Evolutionary conservation across 352 stramenopile species (phyloP), one percentile per base, ranked within the genome.

Genomic region (Elongisporangium prolatum): DNA sequence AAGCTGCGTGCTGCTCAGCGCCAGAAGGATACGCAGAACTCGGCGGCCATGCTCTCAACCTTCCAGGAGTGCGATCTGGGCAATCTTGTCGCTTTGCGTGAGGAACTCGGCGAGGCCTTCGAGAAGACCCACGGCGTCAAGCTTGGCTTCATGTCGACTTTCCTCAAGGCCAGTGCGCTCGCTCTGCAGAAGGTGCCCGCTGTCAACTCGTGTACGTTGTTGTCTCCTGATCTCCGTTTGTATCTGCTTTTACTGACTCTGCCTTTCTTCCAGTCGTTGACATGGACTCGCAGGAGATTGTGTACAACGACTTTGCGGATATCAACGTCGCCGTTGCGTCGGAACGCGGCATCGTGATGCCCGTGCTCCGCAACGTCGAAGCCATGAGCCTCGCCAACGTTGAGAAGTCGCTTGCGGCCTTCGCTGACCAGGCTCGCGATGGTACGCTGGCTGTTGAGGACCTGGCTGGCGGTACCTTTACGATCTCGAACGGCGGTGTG

Each of bases 21-120:
- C 50, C 84, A 99, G 52, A 99, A 99, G 72, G 97, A 98, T 65
- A 96, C 96, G 25, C 97, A 99, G 84, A 99, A 99, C 77, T 96
- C 91, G 21, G 95, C 96, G 21, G 97, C 97, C 25, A 98, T 99
- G 88, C 84, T 99, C 11, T 99, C 97, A 17, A 99, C 97, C 49
- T 99, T 99, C 84, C 97, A 99, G 74, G 97, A 99, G 75, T 96
- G 88, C 57, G 97, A 99, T 70, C 91, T 99, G 79, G 84, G 89
- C 49, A 95, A 94, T 56, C 80, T 99, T n/a, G 97, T 98, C 60
- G 93, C 93, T 64, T 67, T 98, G 40, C 85, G 93, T 54, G 89
- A 96, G 21, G 88, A 95, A 51, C 78, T 97, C 25, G 93, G 95
- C 57, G 85, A 95, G 10, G 86, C 86, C 48, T 99, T 99, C 63